Conservation (phyloP, 768 basidiomycete genomes). For the Mycena haematopus region DNA sequence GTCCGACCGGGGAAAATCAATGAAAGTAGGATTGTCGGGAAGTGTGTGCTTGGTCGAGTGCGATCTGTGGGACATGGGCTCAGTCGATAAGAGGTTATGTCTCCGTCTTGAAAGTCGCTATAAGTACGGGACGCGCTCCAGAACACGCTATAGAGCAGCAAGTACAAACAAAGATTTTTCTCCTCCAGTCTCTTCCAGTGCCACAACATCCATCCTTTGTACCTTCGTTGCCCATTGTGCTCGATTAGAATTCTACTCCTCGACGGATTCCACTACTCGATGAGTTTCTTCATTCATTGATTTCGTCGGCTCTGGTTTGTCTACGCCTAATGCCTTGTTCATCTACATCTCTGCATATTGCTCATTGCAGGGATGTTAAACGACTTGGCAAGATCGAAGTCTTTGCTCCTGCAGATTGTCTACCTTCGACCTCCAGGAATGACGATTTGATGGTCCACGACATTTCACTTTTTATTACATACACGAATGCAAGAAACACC, state of each 20-base stretch:
- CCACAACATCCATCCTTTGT: background rate
- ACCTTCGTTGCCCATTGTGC: too few relatives aligned
- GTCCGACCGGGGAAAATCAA: constrained; percentile 70
- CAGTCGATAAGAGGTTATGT: too few relatives aligned
- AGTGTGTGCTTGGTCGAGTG: constrained; percentile 42
- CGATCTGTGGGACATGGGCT: constrained; percentile 18
- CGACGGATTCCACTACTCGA: too few relatives aligned
- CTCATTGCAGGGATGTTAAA: constrained; percentile 68
- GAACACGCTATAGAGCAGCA: background rate
- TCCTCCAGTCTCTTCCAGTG: too few relatives aligned
- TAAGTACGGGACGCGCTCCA: too few relatives aligned
- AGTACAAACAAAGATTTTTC: background rate
- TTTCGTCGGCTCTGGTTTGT: background rate
- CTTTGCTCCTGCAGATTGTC: constrained; percentile 62
- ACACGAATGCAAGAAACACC: background rate
- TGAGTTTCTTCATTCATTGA: too few relatives aligned
- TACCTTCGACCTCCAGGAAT: constrained; percentile 46
- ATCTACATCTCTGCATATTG: constrained; percentile 64
- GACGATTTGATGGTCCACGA: constrained; percentile 59
- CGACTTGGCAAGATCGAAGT: constrained; percentile 61
- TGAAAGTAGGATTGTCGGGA: constrained; percentile 58
- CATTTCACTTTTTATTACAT: constrained; percentile 30
- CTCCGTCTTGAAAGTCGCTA: too few relatives aligned
- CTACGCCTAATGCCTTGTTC: constrained; percentile 50
- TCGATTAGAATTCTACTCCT: too few relatives aligned